Percentiles rank a stretch among this genome's conserved stretches.
Conservation (phyloP, 2,329 filamentous ascomycete species). For the Nakataea oryzae region DNA sequence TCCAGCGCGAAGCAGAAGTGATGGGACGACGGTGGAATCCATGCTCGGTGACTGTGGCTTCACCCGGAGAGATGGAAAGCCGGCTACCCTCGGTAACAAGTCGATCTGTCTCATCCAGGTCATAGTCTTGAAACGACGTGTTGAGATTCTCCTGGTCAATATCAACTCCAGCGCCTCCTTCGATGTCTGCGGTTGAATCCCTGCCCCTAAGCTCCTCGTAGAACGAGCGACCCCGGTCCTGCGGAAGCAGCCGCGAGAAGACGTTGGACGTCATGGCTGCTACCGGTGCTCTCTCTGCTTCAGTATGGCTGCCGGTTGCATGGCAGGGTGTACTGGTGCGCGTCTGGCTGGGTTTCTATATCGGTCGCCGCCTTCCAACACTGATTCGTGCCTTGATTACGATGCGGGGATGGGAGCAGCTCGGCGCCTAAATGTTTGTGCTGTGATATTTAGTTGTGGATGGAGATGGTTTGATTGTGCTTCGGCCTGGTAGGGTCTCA, state of each 20-base stretch:
- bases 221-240: conserved; percentile 29
- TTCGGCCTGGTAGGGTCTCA: not conserved
- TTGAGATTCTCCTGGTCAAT: conserved; percentile 44
- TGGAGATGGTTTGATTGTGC: too few species aligned
- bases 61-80: conserved; percentile 19
- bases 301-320: not conserved
- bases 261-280: conserved; percentile 33
- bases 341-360: too few species aligned
- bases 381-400: too few species aligned
- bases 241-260: conserved; percentile 31
- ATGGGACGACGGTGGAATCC: not conserved
- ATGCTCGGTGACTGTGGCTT: not conserved
- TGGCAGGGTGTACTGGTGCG: not conserved
- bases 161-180: conserved; percentile 29
- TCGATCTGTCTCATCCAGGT: conserved; percentile 30
- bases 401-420: too few species aligned
- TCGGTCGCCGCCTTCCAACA: too few species aligned
- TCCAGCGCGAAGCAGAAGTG: conserved; percentile 10
- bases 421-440: too few species aligned
- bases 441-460: too few species aligned
- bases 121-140: conserved; percentile 38
- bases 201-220: conserved; percentile 35
- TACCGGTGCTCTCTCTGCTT: not conserved
- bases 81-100: conserved; percentile 35
- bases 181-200: conserved; percentile 28